Percentiles rank a stretch among this genome's conserved stretches.
These are phyloP conservation scores for Alternaria triticimaculans DNA, from an alignment of 2,329 filamentous ascomycete species.

Conservation along the genomic window DNA sequence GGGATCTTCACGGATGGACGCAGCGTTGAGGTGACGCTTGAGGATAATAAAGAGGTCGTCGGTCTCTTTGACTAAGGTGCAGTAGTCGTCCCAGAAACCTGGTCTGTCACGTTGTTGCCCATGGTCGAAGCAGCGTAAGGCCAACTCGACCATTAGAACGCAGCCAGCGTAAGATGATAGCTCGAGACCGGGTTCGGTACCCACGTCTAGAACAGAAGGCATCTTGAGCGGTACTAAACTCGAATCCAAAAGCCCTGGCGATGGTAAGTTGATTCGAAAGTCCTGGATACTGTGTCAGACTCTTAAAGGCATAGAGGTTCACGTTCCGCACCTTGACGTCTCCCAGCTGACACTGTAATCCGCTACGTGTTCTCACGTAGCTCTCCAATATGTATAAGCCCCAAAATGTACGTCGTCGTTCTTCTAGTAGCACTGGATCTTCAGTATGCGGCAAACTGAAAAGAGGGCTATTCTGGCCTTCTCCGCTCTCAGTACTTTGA, in stretches of 20 bases:
- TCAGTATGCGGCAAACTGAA: not conserved
- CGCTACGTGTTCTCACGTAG: conserved; percentile 1
- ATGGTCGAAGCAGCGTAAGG: not conserved
- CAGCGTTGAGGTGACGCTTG: not conserved
- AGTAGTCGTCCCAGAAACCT: not conserved
- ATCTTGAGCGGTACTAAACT: not conserved
- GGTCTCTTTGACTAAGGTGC: not conserved
- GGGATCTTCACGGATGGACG: conserved; percentile 1
- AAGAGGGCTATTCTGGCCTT: not conserved
- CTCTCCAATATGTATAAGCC: conserved; percentile 3
- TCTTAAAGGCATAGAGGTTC: fast-evolving
- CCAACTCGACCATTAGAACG: not conserved
- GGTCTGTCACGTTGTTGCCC: not conserved
- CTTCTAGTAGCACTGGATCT: not conserved
- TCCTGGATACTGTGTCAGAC: not conserved
- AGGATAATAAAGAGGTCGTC: not conserved
- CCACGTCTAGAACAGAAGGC: not conserved
- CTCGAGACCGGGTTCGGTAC: not conserved
- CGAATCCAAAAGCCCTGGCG: not conserved
- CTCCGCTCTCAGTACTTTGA: not conserved
- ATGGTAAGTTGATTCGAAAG: not conserved
- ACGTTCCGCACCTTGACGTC: not conserved
- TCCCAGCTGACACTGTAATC: not conserved
- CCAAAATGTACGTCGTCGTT: conserved; percentile 7
- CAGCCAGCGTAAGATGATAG: not conserved